phyloP scores from a whole-genome alignment of 2,329 filamentous ascomycete species.

The Blastomyces percursus region DNA sequence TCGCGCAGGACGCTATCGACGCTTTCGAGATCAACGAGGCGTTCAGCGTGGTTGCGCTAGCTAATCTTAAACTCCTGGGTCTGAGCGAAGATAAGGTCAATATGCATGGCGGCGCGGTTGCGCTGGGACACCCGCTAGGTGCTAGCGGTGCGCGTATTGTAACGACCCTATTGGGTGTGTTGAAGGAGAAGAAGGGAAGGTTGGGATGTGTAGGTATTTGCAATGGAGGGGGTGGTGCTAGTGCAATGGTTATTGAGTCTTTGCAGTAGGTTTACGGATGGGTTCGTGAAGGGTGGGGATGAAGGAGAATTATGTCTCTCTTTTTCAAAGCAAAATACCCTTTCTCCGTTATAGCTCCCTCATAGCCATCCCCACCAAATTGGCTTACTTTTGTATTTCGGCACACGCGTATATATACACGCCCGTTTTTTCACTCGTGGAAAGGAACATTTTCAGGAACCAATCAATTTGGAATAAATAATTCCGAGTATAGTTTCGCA shows the following conservation, averaged over 20 bases:
- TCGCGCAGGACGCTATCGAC: constrained; percentile 67
- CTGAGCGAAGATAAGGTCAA: constrained; percentile 82
- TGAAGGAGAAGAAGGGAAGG: constrained; percentile 85
- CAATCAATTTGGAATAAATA: background rate
- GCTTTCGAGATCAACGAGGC: constrained; percentile 99
- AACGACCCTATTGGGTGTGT: constrained; percentile 75
- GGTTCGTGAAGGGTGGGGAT: background rate
- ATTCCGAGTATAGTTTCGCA: background rate
- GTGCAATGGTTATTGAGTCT: constrained; percentile 77
- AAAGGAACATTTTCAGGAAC: background rate
- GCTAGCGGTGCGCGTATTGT: constrained; percentile 90
- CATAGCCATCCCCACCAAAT: background rate
- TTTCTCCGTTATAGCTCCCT: background rate
- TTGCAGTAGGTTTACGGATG: constrained; percentile 24
- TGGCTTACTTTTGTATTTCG: background rate
- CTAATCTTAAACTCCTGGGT: constrained; percentile 85
- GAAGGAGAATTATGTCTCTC: background rate
- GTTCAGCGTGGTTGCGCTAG: constrained; percentile 90
- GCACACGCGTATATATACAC: background rate
- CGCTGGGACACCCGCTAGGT: constrained; percentile 88
- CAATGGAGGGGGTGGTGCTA: constrained; percentile 94
- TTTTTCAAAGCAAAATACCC: background rate
- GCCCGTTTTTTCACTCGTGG: background rate
- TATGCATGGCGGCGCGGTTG: constrained; percentile 87
- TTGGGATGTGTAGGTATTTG: constrained; percentile 91